Evolutionary conservation across 2,329 filamentous ascomycete genomes (phyloP).

Genomic region (Aspergillus sp.): DNA sequence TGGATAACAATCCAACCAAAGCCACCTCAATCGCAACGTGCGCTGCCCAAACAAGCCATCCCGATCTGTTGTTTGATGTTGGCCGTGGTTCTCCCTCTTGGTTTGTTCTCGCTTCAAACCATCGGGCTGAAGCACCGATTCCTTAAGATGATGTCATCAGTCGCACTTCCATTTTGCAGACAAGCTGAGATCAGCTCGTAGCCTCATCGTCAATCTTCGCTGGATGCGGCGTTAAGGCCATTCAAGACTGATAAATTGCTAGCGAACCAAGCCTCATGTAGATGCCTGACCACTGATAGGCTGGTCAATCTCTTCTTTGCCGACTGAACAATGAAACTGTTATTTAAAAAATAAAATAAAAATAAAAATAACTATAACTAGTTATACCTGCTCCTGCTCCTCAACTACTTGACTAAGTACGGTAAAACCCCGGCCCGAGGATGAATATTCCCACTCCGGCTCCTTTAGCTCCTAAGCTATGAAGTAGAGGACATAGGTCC

Average conservation of each 20-base stretch:
- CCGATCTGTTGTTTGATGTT: conserved; percentile 1
- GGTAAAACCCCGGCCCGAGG: background rate
- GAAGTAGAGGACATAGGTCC: background rate
- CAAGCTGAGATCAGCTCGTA: background rate
- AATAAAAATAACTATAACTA: too few species aligned
- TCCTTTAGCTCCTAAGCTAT: background rate
- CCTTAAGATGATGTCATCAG: conserved; percentile 1
- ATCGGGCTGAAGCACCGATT: background rate
- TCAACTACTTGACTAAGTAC: background rate
- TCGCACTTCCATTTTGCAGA: background rate
- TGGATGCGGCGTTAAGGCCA: background rate
- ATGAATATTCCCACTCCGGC: background rate
- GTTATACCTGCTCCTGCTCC: background rate
- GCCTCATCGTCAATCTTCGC: background rate
- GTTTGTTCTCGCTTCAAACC: background rate
- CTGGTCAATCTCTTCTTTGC: background rate
- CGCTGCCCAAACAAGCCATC: background rate
- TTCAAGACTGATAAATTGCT: background rate
- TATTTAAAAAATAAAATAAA: too few species aligned
- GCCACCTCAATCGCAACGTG: conserved; percentile 10
- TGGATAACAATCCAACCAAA: conserved; percentile 11
- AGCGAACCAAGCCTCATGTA: background rate
- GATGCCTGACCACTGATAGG: background rate
- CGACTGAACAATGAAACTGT: background rate
- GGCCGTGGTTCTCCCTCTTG: background rate